phyloP scores from a whole-genome alignment of 2,329 filamentous ascomycete species.

The Didymella glomerata region DNA sequence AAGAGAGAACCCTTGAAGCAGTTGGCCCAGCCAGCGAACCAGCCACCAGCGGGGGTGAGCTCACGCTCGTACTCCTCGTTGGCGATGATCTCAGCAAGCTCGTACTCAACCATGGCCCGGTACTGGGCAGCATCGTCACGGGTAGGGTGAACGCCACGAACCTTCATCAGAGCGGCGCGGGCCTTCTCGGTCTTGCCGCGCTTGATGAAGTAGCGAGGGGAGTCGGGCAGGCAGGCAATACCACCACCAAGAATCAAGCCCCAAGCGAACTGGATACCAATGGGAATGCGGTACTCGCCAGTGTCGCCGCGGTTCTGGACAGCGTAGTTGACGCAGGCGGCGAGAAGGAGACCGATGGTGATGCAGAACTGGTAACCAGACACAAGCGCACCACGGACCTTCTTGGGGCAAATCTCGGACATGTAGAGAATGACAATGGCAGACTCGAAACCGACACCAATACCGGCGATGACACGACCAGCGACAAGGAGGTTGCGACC shows the following conservation, averaged over 20 bases:
- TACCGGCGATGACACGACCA: slow-evolving; percentile 42
- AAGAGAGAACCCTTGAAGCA: slow-evolving; percentile 23
- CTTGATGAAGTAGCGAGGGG: slow-evolving; percentile 55
- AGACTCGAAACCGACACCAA: slow-evolving; percentile 44
- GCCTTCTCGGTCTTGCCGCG: slow-evolving; percentile 67
- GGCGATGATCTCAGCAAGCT: slow-evolving; percentile 67
- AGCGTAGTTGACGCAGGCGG: slow-evolving; percentile 69
- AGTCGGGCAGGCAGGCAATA: slow-evolving; percentile 44
- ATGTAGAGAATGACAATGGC: slow-evolving; percentile 68
- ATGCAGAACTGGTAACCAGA: slow-evolving; percentile 73
- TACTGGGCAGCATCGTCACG: slow-evolving; percentile 12
- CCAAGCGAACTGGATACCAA: slow-evolving; percentile 76
- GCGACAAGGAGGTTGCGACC: slow-evolving; percentile 28
- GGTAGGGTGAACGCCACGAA: slow-evolving; percentile 59
- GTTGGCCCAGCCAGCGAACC: slow-evolving; percentile 35
- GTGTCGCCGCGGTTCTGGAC: slow-evolving; percentile 63
- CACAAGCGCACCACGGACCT: slow-evolving; percentile 74
- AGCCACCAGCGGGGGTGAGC: slow-evolving; percentile 62
- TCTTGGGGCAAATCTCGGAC: slow-evolving; percentile 73
- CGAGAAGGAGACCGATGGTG: slow-evolving; percentile 71
- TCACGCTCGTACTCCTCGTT: slow-evolving; percentile 77
- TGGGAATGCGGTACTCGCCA: slow-evolving; percentile 75
- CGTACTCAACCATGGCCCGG: slow-evolving; percentile 55
- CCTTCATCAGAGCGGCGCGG: slow-evolving; percentile 64
- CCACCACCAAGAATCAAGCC: slow-evolving; percentile 68